Evolutionary conservation across 2,329 filamentous ascomycete genomes (phyloP).

Genomic region (Pseudogymnoascus sp.): DNA sequence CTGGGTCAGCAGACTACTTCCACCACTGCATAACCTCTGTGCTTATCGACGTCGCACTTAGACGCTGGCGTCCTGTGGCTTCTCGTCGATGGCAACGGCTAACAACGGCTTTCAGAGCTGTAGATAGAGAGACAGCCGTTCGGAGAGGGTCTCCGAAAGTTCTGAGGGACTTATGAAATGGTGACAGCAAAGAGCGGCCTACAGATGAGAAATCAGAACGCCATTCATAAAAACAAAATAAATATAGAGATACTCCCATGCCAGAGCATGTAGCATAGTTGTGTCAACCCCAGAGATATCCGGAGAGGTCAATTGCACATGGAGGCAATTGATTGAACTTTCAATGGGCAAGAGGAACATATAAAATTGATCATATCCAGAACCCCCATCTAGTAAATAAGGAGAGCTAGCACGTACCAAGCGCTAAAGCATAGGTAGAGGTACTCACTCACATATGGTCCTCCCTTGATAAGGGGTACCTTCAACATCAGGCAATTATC

Average conservation of each 20-base stretch:
- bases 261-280: not conserved
- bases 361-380: not conserved
- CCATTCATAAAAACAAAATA: not conserved
- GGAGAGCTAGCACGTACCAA: not conserved
- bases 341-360: not conserved
- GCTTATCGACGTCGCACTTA: not conserved
- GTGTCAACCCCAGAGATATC: not conserved
- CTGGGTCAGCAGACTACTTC: not conserved
- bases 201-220: not conserved
- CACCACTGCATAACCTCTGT: not conserved
- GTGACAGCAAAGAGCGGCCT: not conserved
- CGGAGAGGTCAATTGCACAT: not conserved
- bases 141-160: not conserved
- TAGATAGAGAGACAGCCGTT: not conserved
- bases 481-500: not conserved
- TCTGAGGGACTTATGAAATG: not conserved
- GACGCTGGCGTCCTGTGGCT: not conserved
- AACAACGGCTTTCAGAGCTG: not conserved
- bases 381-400: not conserved
- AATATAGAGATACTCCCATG: not conserved
- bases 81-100: not conserved
- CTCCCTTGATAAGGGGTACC: constrained; percentile 1
- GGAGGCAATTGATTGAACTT: not conserved
- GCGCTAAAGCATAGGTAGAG: not conserved
- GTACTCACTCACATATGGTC: not conserved